Conservation (phyloP, 1,284 basidiomycete species). For the Papiliotrema nemorosa region DNA sequence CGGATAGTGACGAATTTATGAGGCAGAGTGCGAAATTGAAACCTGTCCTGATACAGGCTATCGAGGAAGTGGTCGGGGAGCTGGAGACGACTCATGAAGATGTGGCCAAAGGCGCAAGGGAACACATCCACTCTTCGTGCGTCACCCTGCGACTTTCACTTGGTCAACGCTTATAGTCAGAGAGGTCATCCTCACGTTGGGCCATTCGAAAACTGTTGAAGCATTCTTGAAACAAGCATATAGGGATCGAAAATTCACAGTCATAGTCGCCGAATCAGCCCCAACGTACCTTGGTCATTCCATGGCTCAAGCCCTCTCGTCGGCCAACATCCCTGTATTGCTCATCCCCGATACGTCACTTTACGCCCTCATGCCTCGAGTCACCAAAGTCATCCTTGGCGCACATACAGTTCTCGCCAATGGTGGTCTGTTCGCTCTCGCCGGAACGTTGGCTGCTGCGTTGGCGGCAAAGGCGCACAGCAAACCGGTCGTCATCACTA, state of each 20-base stretch:
- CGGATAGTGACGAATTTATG: conserved; percentile 42
- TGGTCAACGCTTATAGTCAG: conserved; percentile 49
- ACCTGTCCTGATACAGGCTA: conserved; percentile 72
- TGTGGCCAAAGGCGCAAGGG: conserved; percentile 87
- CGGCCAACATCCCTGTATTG: conserved; percentile 81
- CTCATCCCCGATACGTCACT: conserved; percentile 93
- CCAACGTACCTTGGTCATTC: conserved; percentile 85
- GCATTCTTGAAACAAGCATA: conserved; percentile 87
- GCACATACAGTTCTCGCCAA: conserved; percentile 93
- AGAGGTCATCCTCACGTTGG: conserved; percentile 93
- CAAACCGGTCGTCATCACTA: conserved; percentile 89
- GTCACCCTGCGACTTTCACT: conserved; percentile 31
- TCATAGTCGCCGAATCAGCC: conserved; percentile 91
- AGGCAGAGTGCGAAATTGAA: conserved; percentile 48
- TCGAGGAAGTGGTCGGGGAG: conserved; percentile 91
- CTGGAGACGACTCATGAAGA: conserved; percentile 93
- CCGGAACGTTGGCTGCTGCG: conserved; percentile 78
- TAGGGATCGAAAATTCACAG: conserved; percentile 88
- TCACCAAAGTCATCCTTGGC: conserved; percentile 92
- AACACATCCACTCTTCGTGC: conserved; percentile 95
- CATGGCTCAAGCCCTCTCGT: conserved; percentile 75
- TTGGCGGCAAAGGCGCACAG: conserved; percentile 87
- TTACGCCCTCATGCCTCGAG: conserved; percentile 92
- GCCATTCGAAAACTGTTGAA: conserved; percentile 92
- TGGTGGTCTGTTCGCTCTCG: conserved; percentile 86